phyloP scores from a whole-genome alignment of 2,329 filamentous ascomycete species.

The Ceratocystis smalleyi region DNA sequence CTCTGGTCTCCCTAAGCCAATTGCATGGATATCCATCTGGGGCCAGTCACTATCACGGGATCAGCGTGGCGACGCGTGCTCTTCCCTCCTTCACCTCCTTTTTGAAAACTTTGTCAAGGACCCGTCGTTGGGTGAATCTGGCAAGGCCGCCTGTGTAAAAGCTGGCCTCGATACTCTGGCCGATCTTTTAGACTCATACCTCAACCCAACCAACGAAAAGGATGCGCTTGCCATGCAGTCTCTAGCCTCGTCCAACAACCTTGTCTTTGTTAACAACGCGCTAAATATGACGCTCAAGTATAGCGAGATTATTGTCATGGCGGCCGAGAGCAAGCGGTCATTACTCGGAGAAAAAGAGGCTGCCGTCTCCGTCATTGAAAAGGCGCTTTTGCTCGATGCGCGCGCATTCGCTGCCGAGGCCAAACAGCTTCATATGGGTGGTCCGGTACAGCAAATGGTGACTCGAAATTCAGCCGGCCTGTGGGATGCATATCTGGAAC shows the following conservation, averaged over 20 bases:
- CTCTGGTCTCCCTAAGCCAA: slow-evolving; percentile 37
- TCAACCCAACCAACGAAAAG: slow-evolving; percentile 25
- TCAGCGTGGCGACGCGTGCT: slow-evolving; percentile 64
- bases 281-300: slow-evolving; percentile 51
- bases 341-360: slow-evolving; percentile 14
- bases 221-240: slow-evolving; percentile 18
- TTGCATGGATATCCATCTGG: slow-evolving; percentile 66
- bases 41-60: slow-evolving; percentile 60
- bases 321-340: slow-evolving; percentile 32
- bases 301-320: slow-evolving; percentile 42
- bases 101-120: slow-evolving; percentile 48
- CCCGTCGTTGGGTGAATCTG: slow-evolving; percentile 37
- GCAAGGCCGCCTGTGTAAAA: slow-evolving; percentile 45
- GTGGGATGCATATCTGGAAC: slow-evolving; percentile 61
- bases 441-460: slow-evolving; percentile 49
- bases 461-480: slow-evolving; percentile 57
- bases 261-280: slow-evolving; percentile 48
- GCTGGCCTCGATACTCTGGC: slow-evolving; percentile 47
- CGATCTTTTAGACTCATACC: slow-evolving; percentile 41
- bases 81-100: slow-evolving; percentile 61
- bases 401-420: slow-evolving; percentile 30
- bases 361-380: slow-evolving; percentile 34
- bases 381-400: slow-evolving; percentile 36
- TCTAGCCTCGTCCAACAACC: slow-evolving; percentile 35
- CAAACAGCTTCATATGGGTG: slow-evolving; percentile 44